phyloP scores from a whole-genome alignment of 352 stramenopile genomes.

The Blastocystis sp. region DNA sequence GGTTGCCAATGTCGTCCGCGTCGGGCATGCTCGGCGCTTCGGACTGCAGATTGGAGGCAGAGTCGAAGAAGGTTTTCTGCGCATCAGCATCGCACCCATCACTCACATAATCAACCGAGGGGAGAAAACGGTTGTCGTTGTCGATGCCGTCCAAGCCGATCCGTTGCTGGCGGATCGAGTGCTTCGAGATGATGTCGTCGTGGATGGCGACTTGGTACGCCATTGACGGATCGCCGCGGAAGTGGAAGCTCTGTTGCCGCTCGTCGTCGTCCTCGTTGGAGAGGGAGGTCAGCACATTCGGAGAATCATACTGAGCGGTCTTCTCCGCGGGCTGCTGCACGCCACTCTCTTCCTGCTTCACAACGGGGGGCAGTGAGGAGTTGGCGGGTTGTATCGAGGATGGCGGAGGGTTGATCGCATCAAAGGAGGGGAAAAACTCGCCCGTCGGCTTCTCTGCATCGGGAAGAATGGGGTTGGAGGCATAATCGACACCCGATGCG shows the following conservation, averaged over 20 bases:
- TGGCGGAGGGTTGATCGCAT: too few relatives aligned
- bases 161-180: conserved; percentile 60
- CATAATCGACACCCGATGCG: background rate
- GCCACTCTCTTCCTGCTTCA: background rate
- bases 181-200: conserved; percentile 63
- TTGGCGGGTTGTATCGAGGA: background rate
- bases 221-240: conserved; percentile 44
- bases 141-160: conserved; percentile 66
- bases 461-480: too few relatives aligned
- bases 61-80: conserved; percentile 47
- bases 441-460: too few relatives aligned
- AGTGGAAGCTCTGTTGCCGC: conserved; percentile 1
- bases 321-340: background rate
- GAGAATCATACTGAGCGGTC: background rate
- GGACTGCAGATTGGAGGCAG: conserved; percentile 13
- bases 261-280: conserved; percentile 62
- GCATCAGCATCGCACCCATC: background rate
- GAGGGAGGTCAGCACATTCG: background rate
- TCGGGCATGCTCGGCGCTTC: conserved; percentile 13
- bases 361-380: background rate
- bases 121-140: conserved; percentile 61
- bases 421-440: background rate
- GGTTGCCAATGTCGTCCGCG: conserved; percentile 50
- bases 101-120: conserved; percentile 47
- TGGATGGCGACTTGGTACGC: conserved; percentile 57